Conservation (phyloP, 2,329 filamentous ascomycete species). For the Apiospora saccharicola region DNA sequence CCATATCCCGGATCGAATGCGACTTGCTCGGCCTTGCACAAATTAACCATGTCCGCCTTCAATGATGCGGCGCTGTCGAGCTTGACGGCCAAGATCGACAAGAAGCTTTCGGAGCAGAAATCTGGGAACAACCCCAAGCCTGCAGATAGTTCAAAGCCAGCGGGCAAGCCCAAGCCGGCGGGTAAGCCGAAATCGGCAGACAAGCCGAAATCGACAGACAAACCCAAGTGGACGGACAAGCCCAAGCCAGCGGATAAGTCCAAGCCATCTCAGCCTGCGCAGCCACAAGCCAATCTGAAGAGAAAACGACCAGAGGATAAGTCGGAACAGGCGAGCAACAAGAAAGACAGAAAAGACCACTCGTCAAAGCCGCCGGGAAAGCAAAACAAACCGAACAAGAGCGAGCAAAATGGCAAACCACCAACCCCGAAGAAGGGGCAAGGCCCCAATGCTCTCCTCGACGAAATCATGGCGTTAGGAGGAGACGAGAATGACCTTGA, state of each 20-base stretch:
- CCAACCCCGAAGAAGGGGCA: conserved; percentile 25
- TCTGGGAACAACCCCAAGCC: conserved; percentile 36
- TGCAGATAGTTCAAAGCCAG: conserved; percentile 17
- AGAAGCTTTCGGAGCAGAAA: conserved; percentile 52
- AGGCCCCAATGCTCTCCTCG: conserved; percentile 53
- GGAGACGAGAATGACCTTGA: conserved; percentile 71
- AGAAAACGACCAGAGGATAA: conserved; percentile 41
- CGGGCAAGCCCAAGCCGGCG: background rate
- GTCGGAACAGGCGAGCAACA: conserved; percentile 32
- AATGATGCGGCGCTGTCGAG: conserved; percentile 59
- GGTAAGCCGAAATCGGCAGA: conserved; percentile 27
- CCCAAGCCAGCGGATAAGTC: conserved; percentile 25
- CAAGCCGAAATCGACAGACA: conserved; percentile 32
- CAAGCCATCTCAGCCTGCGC: conserved; percentile 30
- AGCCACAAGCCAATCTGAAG: conserved; percentile 32
- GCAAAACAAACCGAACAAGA: conserved; percentile 22
- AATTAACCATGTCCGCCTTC: conserved; percentile 47
- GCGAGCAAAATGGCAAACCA: conserved; percentile 13
- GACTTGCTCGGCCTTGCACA: background rate
- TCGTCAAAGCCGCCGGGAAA: conserved; percentile 26
- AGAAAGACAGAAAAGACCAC: conserved; percentile 29
- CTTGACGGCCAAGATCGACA: conserved; percentile 65
- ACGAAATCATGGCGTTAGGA: conserved; percentile 70
- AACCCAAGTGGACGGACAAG: conserved; percentile 32
- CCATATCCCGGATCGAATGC: background rate